Percentiles rank a stretch among this genome's conserved stretches.
Evolutionary conservation across 2,329 filamentous ascomycete genomes (phyloP).

Genomic region (Arthrinium puccinioides): DNA sequence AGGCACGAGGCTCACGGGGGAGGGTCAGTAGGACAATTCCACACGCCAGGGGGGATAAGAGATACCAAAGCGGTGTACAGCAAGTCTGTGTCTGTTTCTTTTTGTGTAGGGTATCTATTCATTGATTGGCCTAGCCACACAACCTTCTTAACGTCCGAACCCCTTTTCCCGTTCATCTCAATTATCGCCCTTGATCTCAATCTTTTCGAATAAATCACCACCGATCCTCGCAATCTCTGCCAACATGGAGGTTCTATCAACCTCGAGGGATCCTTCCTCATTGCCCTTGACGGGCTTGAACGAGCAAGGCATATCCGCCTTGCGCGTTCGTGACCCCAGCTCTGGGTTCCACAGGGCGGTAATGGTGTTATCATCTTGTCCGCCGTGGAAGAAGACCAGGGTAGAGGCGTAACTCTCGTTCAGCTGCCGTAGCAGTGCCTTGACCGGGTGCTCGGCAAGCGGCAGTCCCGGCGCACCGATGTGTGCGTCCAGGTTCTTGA

Average conservation of each 20-base stretch:
- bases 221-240: conserved; percentile 66
- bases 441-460: conserved; percentile 52
- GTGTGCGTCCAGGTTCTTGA: conserved; percentile 69
- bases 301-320: conserved; percentile 63
- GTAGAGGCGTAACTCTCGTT: conserved; percentile 57
- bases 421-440: conserved; percentile 61
- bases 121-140: too few species aligned
- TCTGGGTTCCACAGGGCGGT: conserved; percentile 53
- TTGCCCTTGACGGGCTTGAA: conserved; percentile 46
- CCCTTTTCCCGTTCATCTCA: too few species aligned
- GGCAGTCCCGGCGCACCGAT: conserved; percentile 34
- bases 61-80: too few species aligned
- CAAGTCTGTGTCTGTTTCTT: too few species aligned
- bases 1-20: too few species aligned
- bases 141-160: too few species aligned
- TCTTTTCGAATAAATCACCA: conserved; percentile 54
- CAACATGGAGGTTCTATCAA: conserved; percentile 63
- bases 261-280: conserved; percentile 39
- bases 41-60: too few species aligned
- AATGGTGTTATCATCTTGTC: conserved; percentile 46
- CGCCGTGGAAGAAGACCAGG: conserved; percentile 74
- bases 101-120: too few species aligned
- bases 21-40: too few species aligned
- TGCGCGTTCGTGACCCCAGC: conserved; percentile 53
- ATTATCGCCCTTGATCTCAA: conserved; percentile 27